Conservation (phyloP, 768 basidiomycete genomes). For the Tylopilus felleus region DNA sequence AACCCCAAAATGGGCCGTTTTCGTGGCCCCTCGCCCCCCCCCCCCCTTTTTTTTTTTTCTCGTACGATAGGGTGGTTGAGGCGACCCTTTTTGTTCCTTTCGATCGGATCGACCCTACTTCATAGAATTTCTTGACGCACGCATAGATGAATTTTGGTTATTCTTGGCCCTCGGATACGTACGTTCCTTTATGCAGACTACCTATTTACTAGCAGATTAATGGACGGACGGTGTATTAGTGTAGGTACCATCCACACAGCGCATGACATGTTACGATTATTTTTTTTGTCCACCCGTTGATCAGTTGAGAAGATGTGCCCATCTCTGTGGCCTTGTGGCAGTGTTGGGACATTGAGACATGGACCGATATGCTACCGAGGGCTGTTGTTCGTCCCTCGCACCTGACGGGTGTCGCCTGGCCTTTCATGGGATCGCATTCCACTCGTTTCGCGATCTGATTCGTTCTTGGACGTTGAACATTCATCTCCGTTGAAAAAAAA, state of each 20-base stretch:
- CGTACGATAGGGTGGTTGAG: not conserved
- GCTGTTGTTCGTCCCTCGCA: not conserved
- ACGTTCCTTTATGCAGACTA: not conserved
- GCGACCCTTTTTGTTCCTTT: not conserved
- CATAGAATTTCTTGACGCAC: not conserved
- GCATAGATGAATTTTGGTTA: not conserved
- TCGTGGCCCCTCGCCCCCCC: not conserved
- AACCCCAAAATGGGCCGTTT: no score
- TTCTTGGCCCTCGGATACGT: not conserved
- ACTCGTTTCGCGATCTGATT: no score
- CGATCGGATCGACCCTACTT: not conserved
- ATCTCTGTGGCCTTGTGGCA: no score
- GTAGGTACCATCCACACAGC: not conserved
- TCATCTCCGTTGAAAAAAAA: no score
- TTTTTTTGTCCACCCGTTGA: not conserved
- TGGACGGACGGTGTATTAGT: not conserved
- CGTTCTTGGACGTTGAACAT: no score
- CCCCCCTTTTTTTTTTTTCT: not conserved
- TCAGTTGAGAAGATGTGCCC: no score
- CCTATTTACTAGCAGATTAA: not conserved
- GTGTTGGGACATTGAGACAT: not conserved
- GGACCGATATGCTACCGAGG: no score
- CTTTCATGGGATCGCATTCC: no score
- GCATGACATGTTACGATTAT: not conserved
- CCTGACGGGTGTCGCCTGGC: not conserved